Evolutionary conservation across 768 basidiomycete species (phyloP), one percentile per base, ranked within the genome.

Genomic region (Hypholoma fasciculare): DNA sequence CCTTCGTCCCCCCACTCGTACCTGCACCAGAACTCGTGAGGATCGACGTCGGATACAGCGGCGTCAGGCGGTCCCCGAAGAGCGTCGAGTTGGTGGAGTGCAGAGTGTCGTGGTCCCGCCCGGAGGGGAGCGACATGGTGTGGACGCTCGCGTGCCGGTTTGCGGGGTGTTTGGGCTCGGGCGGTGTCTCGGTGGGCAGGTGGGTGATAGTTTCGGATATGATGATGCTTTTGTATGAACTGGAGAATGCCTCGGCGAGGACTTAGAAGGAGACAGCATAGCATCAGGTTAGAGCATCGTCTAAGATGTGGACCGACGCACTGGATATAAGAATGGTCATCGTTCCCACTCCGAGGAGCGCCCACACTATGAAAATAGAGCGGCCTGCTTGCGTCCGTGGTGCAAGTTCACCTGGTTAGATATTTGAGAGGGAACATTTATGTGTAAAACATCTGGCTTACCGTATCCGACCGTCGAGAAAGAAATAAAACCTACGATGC

Each of bases 391-490:
- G 82, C 0, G 88, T 85, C 50, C 68, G 66, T 0, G 89, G 90
- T 0, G 81, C 61, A 13, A 78, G 73, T 64, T 92, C 90, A n/a
- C 87, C 81, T 82, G 46, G 53, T 55, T 48, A 14, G 23, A 26
- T 16, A 42, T 46, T 1, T 19, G 49, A 43, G 42, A 38, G 49
- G 23, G 13, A 17, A 46, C 8, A 9, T 8, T 39, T 17, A 44
- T 37, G 40, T 37, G 17, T 4, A n/a, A 46, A 39, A 47, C 42
- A 6, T 39, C 20, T 34, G 14, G 60, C 64, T 39, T 62, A 71
- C 82, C 86, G 61, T 86, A 90, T 13, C 90, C 91, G 27, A 92
- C 85, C 0, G 88, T 90, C 0, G 83, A 83, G 72, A 93, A 92
- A 9, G 88, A 71, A 50, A 88, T 73, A 64, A 90, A 87, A 66